Evolutionary conservation across 169 alveolate genomes (phyloP), one percentile per base, ranked within the genome.

Genomic region (Hammondia hammondi): DNA sequence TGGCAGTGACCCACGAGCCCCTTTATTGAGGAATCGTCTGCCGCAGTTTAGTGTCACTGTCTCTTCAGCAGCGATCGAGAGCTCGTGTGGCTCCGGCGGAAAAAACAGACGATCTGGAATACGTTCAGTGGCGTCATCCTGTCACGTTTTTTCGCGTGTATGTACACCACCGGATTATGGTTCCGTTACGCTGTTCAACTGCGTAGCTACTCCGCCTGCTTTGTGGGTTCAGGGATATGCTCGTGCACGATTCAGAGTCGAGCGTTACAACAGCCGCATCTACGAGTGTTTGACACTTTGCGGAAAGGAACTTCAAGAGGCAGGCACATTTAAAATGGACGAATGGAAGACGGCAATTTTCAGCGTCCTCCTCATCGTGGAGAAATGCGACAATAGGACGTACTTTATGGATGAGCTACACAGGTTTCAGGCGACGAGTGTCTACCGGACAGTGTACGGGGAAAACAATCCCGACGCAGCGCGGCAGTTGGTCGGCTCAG

Each of bases 311-410:
- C 90, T 43, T 3, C 61, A 70, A 9, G 90, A 82, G 12, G 71
- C 57, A 52, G 70, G 70, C 10, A 2, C 43, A 21, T 82, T 82
- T 52, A 9, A 21, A 27, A 6, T 82, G 90, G 90, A 82, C 70
- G 90, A 82, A 29, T 82, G 90, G 90, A 43, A 48, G 43, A 52
- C 71, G 2, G 90, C 90, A 29, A 82, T 82, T 37, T 82, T 82
- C 70, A 82, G 90, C 43, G 72, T 82, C 24, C 70, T 82, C 14
- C 90, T 82, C 71, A 82, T 82, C 70, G 43, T 82, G 61, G 90
- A 82, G 90, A 82, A 82, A 70, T 82, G 90, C 90, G 90, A 82
- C 37, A 82, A 27, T 17, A 39, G 90, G 70, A 82, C n/a, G 39
- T 82, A 82, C 27, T 82, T 82, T 52, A 82, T 82, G 90, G 90